phyloP scores from a whole-genome alignment of 352 stramenopile genomes.

The Albugo laibachii region DNA sequence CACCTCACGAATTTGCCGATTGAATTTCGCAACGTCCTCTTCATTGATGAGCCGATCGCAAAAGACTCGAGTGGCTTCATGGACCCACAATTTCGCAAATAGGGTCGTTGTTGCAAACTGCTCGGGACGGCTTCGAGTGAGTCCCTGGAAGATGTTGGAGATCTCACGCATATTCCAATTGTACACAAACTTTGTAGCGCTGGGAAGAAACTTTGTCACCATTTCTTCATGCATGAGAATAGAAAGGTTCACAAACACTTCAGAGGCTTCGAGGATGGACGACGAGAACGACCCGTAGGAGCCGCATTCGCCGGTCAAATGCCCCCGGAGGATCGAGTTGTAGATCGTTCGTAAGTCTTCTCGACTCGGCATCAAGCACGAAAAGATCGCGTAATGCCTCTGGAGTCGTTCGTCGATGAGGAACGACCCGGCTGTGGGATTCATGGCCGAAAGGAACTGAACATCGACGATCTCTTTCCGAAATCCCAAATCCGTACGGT shows the following conservation, averaged over 20 bases:
- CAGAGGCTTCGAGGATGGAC: constrained; percentile 34
- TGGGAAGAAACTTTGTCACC: constrained; percentile 86
- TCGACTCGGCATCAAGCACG: constrained; percentile 88
- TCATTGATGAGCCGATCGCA: constrained; percentile 92
- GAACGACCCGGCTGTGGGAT: constrained; percentile 91
- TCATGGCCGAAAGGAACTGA: constrained; percentile 94
- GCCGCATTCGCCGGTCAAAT: constrained; percentile 47
- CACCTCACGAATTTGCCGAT: constrained; percentile 82
- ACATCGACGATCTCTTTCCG: constrained; percentile 94
- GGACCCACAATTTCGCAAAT: constrained; percentile 86
- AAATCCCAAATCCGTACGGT: constrained; percentile 88
- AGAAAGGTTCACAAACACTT: constrained; percentile 82
- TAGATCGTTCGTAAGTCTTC: constrained; percentile 92
- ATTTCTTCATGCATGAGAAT: constrained; percentile 87
- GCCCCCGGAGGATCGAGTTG: constrained; percentile 86
- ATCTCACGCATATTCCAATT: constrained; percentile 97
- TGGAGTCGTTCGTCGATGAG: constrained; percentile 94
- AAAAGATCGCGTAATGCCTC: constrained; percentile 90
- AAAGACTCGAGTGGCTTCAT: constrained; percentile 95
- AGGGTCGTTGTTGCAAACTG: constrained; percentile 79
- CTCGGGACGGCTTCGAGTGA: constrained; percentile 82
- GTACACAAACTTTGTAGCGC: constrained; percentile 96
- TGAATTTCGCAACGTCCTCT: constrained; percentile 85
- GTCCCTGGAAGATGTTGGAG: constrained; percentile 91
- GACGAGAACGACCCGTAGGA: constrained; percentile 32